A percentile compares a stretch with the other conserved stretches of the same genome.
Conservation (phyloP, 805 yeast species). For the Zygosaccharomyces kombuchaensis region DNA sequence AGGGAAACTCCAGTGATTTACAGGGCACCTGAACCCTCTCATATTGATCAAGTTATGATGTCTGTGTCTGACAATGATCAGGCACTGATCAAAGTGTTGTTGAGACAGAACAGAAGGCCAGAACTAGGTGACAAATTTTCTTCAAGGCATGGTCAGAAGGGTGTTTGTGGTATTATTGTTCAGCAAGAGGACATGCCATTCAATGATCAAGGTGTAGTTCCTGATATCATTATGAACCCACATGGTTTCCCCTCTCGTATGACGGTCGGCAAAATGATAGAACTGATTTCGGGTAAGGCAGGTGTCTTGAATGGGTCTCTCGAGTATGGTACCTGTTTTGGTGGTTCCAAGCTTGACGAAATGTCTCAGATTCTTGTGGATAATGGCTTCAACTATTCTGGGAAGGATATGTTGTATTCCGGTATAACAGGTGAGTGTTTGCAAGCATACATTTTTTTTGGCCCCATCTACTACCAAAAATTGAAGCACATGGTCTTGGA, state of each 20-base stretch:
- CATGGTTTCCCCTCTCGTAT: constrained; percentile 99
- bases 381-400: constrained; percentile 89
- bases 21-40: constrained; percentile 92
- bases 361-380: constrained; percentile 89
- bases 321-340: constrained; percentile 97
- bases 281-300: constrained; percentile 92
- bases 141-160: constrained; percentile 97
- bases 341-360: constrained; percentile 93
- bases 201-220: constrained; percentile 84
- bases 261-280: constrained; percentile 99
- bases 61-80: constrained; percentile 93
- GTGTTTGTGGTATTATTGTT: constrained; percentile 98
- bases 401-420: constrained; percentile 95
- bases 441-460: constrained; percentile 96
- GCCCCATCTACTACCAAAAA: constrained; percentile 96
- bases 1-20: constrained; percentile 89
- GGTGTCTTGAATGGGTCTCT: constrained; percentile 89
- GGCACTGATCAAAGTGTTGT: constrained; percentile 83
- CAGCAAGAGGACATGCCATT: constrained; percentile 97
- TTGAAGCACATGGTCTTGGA: constrained; percentile 98
- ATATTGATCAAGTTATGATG: constrained; percentile 96
- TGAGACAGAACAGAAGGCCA: constrained; percentile 95
- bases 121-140: constrained; percentile 97
- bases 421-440: constrained; percentile 97
- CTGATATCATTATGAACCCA: constrained; percentile 97